Percentiles rank a stretch among this genome's conserved stretches.
Conservation (phyloP, 495 filamentous ascomycete genomes). For the Aspergillus funiculosus region DNA sequence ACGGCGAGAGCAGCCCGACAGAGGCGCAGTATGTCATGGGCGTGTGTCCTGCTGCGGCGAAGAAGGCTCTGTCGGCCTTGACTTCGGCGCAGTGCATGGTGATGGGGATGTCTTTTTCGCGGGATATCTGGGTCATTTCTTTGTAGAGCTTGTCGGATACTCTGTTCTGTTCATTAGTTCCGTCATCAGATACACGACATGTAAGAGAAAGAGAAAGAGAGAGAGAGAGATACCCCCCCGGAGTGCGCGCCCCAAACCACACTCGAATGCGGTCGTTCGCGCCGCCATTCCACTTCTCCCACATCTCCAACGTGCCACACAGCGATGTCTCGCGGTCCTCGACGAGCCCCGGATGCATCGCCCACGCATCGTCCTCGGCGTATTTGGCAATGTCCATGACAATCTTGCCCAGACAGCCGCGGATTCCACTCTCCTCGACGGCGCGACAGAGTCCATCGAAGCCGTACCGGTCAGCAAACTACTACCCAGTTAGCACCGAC, state of each 20-base stretch:
- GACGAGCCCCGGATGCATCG: slow-evolving; percentile 45
- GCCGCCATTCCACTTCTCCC: slow-evolving; percentile 45
- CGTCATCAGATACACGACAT: neutral
- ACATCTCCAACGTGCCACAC: slow-evolving; percentile 37
- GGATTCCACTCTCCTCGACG: slow-evolving; percentile 44
- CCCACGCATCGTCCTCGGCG: slow-evolving; percentile 42
- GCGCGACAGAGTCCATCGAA: slow-evolving; percentile 43
- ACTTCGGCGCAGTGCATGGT: slow-evolving; percentile 43
- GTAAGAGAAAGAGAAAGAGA: neutral
- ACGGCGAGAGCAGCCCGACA: slow-evolving; percentile 35
- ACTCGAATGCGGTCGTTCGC: slow-evolving; percentile 44
- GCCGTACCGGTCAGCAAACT: slow-evolving; percentile 43
- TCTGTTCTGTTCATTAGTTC: slow-evolving; percentile 13
- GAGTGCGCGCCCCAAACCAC: slow-evolving; percentile 48
- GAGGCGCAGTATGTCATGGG: slow-evolving; percentile 41
- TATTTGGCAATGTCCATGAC: slow-evolving; percentile 38
- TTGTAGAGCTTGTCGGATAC: slow-evolving; percentile 42
- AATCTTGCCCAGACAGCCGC: slow-evolving; percentile 43
- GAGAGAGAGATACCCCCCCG: slow-evolving; percentile 35
- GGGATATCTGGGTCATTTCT: slow-evolving; percentile 40
- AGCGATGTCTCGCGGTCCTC: slow-evolving; percentile 43
- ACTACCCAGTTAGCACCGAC: neutral
- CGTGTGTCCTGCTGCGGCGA: slow-evolving; percentile 34
- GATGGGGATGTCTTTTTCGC: slow-evolving; percentile 37
- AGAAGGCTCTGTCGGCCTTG: slow-evolving; percentile 37